Evolutionary conservation across 192 early-diverging fungal genomes (phyloP), one percentile per base, ranked within the genome.

Genomic region (Pilobolus umbonatus): DNA sequence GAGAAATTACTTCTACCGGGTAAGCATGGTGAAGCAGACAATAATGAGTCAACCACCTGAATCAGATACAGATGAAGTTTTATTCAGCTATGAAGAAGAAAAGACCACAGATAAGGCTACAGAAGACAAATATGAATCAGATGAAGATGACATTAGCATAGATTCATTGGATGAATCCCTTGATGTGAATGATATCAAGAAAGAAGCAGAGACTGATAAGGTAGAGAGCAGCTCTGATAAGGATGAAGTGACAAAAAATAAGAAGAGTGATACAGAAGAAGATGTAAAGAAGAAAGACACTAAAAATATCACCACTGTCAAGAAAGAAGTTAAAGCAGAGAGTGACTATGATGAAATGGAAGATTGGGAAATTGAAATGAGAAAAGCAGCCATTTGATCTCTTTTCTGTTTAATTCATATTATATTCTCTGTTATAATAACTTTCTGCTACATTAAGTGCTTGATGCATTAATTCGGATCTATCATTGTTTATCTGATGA

Each of bases 1-100:
- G 85, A 65, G 69, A 28, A 84, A 82, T 34, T 88, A 86, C 55
- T 88, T 88, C 65, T 88, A 85, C 65, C 74, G 83, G 14, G 76
- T 88, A 2, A 75, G 74, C 31, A 57, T 79, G 14, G 57, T 80
- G 24, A 83, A 83, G 35, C 76, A 83, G 34, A 59, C 75, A 8
- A 65, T 77, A 2, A 54, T 83, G n/a, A 60, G 51, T 12, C 25
- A 45, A 44, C 24, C 53, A 48, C 44, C 32, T 10, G 7, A 10
- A 29, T 12, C 36, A n/a, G 32, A 57, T 4, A n/a, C 57, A 2
- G 70, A 57, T 21, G 60, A 46, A 26, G 63, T 71, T 1, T 22
- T 71, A 19, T 71, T 71, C 53, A 52, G 53, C 29, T 68, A 53
- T 34, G 24, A 26, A 25, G 50, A 44, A 3, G 38, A 34, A 1